phyloP scores from a whole-genome alignment of 371 early-diverging fungal species.

The Mucor circinelloides region DNA sequence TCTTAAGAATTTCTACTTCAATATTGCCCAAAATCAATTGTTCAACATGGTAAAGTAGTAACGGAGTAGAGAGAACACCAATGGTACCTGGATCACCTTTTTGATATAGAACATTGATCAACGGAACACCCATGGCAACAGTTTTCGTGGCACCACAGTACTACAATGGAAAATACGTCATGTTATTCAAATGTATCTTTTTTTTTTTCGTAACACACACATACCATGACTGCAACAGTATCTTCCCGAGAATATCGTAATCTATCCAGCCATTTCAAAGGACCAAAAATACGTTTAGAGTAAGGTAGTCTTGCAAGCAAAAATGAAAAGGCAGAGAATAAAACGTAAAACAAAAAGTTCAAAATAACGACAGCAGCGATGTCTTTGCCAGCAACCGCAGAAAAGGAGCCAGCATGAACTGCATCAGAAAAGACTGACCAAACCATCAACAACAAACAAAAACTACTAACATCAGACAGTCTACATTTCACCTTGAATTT shows the following conservation, averaged over 20 bases:
- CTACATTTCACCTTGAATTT: slow-evolving; percentile 53
- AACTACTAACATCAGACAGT: slow-evolving; percentile 60
- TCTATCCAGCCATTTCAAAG: slow-evolving; percentile 21
- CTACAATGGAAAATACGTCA: slow-evolving; percentile 18
- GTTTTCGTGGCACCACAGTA: slow-evolving; percentile 78
- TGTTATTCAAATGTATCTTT: neutral
- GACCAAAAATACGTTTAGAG: slow-evolving; percentile 11
- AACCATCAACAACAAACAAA: slow-evolving; percentile 66
- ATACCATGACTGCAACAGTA: slow-evolving; percentile 63
- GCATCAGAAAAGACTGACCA: slow-evolving; percentile 80
- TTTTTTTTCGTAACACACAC: neutral
- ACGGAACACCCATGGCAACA: slow-evolving; percentile 77
- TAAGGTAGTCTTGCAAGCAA: slow-evolving; percentile 42
- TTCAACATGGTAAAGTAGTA: slow-evolving; percentile 75
- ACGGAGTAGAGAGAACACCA: slow-evolving; percentile 68
- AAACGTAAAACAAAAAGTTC: slow-evolving; percentile 47
- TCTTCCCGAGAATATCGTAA: slow-evolving; percentile 52
- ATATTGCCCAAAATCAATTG: slow-evolving; percentile 62
- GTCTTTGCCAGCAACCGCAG: slow-evolving; percentile 52
- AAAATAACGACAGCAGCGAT: slow-evolving; percentile 58
- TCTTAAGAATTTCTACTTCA: slow-evolving; percentile 30
- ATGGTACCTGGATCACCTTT: slow-evolving; percentile 51
- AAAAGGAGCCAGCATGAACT: slow-evolving; percentile 57
- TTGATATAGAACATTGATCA: slow-evolving; percentile 75
- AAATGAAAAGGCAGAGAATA: slow-evolving; percentile 46